These are phyloP conservation scores for Solanum hybrid DNA, from an alignment of 305 asterid genomes.

Conservation along the genomic window DNA sequence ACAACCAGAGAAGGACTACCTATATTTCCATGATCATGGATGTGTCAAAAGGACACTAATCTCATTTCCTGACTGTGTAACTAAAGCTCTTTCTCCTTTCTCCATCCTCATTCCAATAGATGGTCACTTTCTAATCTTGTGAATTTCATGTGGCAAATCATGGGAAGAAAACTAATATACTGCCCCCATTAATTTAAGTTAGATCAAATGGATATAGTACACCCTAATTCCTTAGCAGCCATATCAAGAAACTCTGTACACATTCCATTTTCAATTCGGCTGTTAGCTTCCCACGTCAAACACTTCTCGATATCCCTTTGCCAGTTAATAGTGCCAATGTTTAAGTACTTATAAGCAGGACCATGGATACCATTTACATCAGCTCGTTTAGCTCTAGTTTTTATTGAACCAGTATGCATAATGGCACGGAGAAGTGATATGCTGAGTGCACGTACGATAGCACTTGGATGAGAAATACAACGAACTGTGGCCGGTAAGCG, in stretches of 20 bases:
- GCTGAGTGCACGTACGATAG: slow-evolving; percentile 95
- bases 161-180: slow-evolving; percentile 7
- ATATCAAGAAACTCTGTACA: slow-evolving; percentile 50
- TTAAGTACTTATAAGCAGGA: slow-evolving; percentile 47
- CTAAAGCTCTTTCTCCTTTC: slow-evolving; percentile 7
- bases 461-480: slow-evolving; percentile 81
- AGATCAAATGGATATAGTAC: slow-evolving; percentile 36
- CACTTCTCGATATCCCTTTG: slow-evolving; percentile 68
- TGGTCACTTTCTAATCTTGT: slow-evolving; percentile 3
- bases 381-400: slow-evolving; percentile 32
- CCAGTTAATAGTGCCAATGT: slow-evolving; percentile 48
- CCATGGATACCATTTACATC: slow-evolving; percentile 29
- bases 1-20: slow-evolving; percentile 7
- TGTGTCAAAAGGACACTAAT: slow-evolving; percentile 5
- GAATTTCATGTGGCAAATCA: slow-evolving; percentile 6
- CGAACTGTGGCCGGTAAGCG: slow-evolving; percentile 80
- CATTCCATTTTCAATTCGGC: slow-evolving; percentile 72
- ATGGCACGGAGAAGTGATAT: slow-evolving; percentile 88
- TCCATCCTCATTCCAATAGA: slow-evolving; percentile 6
- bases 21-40: not conserved
- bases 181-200: not conserved
- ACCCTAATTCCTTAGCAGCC: slow-evolving; percentile 89
- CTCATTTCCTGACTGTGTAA: slow-evolving; percentile 4
- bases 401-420: slow-evolving; percentile 40
- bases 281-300: slow-evolving; percentile 86